Evolutionary conservation across 2,329 filamentous ascomycete genomes (phyloP), one percentile per base, ranked within the genome.

Genomic region (Geoglossum cookeanum): DNA sequence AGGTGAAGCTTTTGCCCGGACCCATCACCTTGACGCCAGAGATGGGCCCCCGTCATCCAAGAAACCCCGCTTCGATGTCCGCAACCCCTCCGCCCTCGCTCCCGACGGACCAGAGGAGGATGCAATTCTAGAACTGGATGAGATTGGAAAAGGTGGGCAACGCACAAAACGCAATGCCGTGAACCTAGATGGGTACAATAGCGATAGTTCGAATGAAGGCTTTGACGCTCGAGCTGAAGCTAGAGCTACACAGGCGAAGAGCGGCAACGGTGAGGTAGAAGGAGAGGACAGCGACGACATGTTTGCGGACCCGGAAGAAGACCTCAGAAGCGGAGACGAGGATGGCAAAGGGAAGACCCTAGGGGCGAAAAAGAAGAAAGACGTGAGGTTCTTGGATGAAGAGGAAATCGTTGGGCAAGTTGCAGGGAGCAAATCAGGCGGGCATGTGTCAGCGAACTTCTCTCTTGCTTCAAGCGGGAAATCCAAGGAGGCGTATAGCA

Each of bases 101-200:
- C 83, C 90, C 1, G 88, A 94, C 67, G 85, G 81, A 1, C 78
- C 79, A 1, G 84, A 87, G 61, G 81, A 86, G 49, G 85, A 89
- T 63, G 80, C 81, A 0, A 78, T 91, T 32, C 78, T 98, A 7
- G 87, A 94, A 55, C 88, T 90, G 27, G 92, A 97, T 66, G 90
- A 96, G 44, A 96, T 97, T 62, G 89, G 90, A 15, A 78, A 78
- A 56, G 77, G 80, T 17, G 80, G 80, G 1, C 78, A 80, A 35
- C 78, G 81, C 45, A 87, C 88, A 0, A 95, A 95, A 69, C 87
- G 92, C 61, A 91, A 91, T 63, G 92, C 91, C 0, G 87, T 98
- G 57, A 96, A 97, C 65, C 81, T 98, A 45, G 92, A 97, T 66
- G 92, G 92, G 55, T 98, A 97, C 71, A 91, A 97, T 63, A 92